Evolutionary conservation across 2,329 filamentous ascomycete genomes (phyloP).

Genomic region (Talaromyces sp.): DNA sequence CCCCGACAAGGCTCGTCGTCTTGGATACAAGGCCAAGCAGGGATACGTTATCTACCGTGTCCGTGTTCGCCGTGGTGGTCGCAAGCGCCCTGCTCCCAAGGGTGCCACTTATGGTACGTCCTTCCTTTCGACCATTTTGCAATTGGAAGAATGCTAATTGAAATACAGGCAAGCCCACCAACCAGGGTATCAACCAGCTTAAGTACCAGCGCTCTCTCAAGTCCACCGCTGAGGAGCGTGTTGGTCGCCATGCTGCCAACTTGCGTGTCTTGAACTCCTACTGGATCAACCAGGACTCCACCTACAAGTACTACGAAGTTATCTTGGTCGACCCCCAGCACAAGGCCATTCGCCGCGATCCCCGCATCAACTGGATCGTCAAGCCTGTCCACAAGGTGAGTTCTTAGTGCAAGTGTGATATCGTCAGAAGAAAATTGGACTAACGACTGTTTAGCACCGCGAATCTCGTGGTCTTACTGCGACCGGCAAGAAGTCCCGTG

Average conservation of each 20-base stretch:
- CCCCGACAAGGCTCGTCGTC: slow-evolving; percentile 99
- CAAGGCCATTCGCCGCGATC: slow-evolving; percentile 98
- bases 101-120: slow-evolving; percentile 95
- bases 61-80: slow-evolving; percentile 95
- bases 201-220: slow-evolving; percentile 99
- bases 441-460: slow-evolving; percentile 65
- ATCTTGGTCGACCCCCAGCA: slow-evolving; percentile 99
- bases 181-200: slow-evolving; percentile 99
- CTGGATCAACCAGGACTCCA: slow-evolving; percentile 99
- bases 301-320: slow-evolving; percentile 99
- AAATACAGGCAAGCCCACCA: slow-evolving; percentile 92
- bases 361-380: slow-evolving; percentile 99
- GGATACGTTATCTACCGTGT: slow-evolving; percentile 99
- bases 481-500: slow-evolving; percentile 99
- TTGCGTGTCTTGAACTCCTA: slow-evolving; percentile 99
- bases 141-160: slow-evolving; percentile 21
- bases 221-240: slow-evolving; percentile 98
- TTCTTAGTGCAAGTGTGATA: slow-evolving; percentile 15
- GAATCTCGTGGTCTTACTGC: slow-evolving; percentile 95
- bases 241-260: slow-evolving; percentile 98
- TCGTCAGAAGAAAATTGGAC: slow-evolving; percentile 6
- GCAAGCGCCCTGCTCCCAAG: slow-evolving; percentile 94
- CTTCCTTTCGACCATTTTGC: not conserved
- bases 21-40: slow-evolving; percentile 99
- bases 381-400: slow-evolving; percentile 91